Base-by-base conservation (phyloP, 768 basidiomycete species). In the Tricholoma bakamatsutake region DNA sequence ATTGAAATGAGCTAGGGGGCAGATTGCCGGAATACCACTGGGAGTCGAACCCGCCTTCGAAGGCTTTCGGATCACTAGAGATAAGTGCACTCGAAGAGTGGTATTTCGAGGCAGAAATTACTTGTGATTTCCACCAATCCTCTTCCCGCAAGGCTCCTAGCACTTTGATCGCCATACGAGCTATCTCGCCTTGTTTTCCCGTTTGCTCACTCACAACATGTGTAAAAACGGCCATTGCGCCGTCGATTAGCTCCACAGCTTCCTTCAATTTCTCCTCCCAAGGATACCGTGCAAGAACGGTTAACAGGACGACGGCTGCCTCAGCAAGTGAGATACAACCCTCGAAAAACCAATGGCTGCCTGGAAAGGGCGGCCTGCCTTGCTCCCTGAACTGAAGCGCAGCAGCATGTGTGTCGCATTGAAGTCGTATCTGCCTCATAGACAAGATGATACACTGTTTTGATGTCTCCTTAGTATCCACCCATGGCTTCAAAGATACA, bases 251-350 rank as follows among this genome's bases (percentile, higher is more conserved):
- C 37, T 58, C 60, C 24, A 73, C 72, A 40, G 74, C 72, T 53
- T 76, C 76, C 2, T 55, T 57, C 30, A 68, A 65, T 61, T 72
- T 70, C 46, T 69, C 69, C 46, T 72, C 67, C 62, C 71, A 73
- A 40, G 74, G 73, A 42, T 67, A 66, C 52, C 74, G 74, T 13
- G 75, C 66, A 51, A 76, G 60, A 11, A 71, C 73, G 21, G 75
- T 74, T 34, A 75, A 66, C 18, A 80, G 71, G 55, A 75, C 74
- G 52, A 81, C 72, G 13, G 75, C 71, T 28, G 75, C 77, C 62
- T 80, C 79, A 58, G 78, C 76, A 10, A 79, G 66, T 7, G 74
- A 72, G 61, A 74, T 72, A 56, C 73, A 77, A 5, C 74, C 76
- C 56, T 71, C 71, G 57, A 76, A 77, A 52, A 69, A 69, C 74